These are phyloP conservation scores for Rutstroemia sp. DNA, from an alignment of 2,329 filamentous ascomycete genomes.

Conservation along the genomic window DNA sequence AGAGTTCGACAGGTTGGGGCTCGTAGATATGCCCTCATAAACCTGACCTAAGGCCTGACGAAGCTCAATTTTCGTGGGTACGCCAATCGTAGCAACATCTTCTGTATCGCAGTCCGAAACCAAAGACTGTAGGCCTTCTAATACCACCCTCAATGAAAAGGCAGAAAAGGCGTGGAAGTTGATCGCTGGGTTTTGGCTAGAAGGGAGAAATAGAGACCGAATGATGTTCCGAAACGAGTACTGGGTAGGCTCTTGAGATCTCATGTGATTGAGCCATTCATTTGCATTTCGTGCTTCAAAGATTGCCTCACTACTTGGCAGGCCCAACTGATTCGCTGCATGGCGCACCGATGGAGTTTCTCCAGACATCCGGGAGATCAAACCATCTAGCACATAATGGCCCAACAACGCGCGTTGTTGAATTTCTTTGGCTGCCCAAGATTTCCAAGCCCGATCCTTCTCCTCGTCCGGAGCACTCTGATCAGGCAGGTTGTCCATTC, in stretches of 20 bases:
- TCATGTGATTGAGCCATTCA: slow-evolving; percentile 35
- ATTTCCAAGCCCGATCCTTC: slow-evolving; percentile 35
- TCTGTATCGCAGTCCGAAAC: slow-evolving; percentile 34
- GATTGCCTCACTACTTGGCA: slow-evolving; percentile 34
- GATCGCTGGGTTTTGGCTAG: slow-evolving; percentile 19
- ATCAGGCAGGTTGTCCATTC: slow-evolving; percentile 30
- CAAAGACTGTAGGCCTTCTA: slow-evolving; percentile 38
- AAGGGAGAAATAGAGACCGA: slow-evolving; percentile 33
- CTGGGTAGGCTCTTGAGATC: slow-evolving; percentile 26
- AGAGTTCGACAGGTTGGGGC: slow-evolving; percentile 25
- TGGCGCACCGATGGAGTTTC: slow-evolving; percentile 36
- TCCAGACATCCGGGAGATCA: slow-evolving; percentile 37
- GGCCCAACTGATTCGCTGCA: slow-evolving; percentile 33
- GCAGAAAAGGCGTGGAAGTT: slow-evolving; percentile 31
- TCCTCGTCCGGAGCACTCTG: slow-evolving; percentile 28
- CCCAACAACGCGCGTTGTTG: slow-evolving; percentile 38
- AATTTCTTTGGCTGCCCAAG: slow-evolving; percentile 37
- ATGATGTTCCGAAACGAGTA: slow-evolving; percentile 35
- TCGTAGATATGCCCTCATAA: slow-evolving; percentile 33
- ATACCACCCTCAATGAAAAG: slow-evolving; percentile 35
- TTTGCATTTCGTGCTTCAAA: slow-evolving; percentile 35
- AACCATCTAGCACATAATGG: slow-evolving; percentile 38
- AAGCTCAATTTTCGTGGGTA: slow-evolving; percentile 34
- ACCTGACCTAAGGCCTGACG: slow-evolving; percentile 34
- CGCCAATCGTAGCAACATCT: slow-evolving; percentile 33